Evolutionary conservation across 257 asterid species (phyloP).

Genomic region (Ballota nigra): DNA sequence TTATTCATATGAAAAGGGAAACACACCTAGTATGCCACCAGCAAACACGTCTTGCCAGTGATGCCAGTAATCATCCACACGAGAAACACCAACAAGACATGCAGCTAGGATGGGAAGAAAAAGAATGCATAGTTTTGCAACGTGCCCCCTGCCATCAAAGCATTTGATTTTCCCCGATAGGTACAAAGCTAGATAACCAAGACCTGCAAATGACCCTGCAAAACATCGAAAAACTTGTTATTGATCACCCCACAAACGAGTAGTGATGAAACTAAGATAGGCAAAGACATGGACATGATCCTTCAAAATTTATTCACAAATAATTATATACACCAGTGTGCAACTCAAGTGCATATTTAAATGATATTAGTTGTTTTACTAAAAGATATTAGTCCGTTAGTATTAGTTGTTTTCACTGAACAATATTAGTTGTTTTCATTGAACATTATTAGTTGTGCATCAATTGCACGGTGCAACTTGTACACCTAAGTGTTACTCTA

Average conservation of each 20-base stretch:
- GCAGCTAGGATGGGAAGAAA: slow-evolving; percentile 74
- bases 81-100: slow-evolving; percentile 78
- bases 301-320: background rate
- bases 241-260: background rate
- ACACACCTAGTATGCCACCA: slow-evolving; percentile 74
- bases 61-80: slow-evolving; percentile 96
- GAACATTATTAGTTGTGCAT: too few species aligned
- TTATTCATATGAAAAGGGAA: background rate
- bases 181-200: slow-evolving; percentile 71
- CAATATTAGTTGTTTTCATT: too few species aligned
- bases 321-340: too few species aligned
- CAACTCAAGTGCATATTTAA: too few species aligned
- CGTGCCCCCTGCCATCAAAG: slow-evolving; percentile 74
- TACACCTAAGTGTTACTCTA: too few species aligned
- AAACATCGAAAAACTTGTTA: background rate
- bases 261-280: background rate
- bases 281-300: background rate
- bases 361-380: too few species aligned
- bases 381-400: too few species aligned
- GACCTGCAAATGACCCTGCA: slow-evolving; percentile 96
- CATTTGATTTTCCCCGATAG: slow-evolving; percentile 76
- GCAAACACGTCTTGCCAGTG: slow-evolving; percentile 97
- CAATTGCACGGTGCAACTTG: too few species aligned
- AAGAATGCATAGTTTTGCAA: slow-evolving; percentile 68
- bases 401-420: too few species aligned